A percentile compares a stretch with the other conserved stretches of the same genome.
These are phyloP conservation scores for Penicillium sp. DNA, from an alignment of 2,329 filamentous ascomycete genomes.

Conservation along the genomic window DNA sequence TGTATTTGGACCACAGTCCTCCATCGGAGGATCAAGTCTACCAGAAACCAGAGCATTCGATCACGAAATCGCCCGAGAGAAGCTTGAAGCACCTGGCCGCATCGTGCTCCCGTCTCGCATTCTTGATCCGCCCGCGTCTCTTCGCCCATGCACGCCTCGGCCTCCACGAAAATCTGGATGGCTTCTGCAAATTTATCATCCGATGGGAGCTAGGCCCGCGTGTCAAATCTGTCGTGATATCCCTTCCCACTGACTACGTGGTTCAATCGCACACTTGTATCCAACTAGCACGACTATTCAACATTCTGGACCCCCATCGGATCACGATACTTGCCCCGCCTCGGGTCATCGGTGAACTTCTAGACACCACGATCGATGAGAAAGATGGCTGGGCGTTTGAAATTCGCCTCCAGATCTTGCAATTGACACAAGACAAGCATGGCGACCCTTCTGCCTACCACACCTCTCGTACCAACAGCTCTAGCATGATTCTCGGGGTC, in stretches of 20 bases:
- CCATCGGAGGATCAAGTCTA: conserved; percentile 47
- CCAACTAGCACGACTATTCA: conserved; percentile 54
- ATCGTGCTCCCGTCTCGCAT: conserved; percentile 51
- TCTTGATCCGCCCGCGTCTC: conserved; percentile 48
- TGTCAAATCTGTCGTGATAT: conserved; percentile 45
- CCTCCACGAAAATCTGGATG: conserved; percentile 25
- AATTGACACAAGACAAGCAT: conserved; percentile 31
- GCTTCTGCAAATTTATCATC: conserved; percentile 36
- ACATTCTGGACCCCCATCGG: conserved; percentile 47
- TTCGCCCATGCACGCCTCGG: conserved; percentile 51
- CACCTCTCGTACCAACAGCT: background rate
- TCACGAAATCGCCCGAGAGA: conserved; percentile 36
- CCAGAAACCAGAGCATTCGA: conserved; percentile 43
- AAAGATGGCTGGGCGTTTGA: conserved; percentile 60
- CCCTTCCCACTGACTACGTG: conserved; percentile 32
- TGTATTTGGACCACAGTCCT: conserved; percentile 47
- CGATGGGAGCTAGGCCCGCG: conserved; percentile 28
- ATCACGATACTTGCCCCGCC: conserved; percentile 58
- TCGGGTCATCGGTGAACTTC: conserved; percentile 54
- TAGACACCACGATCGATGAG: conserved; percentile 53
- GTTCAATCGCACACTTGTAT: conserved; percentile 22
- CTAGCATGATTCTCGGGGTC: background rate
- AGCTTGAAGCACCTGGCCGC: conserved; percentile 52
- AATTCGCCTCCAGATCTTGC: conserved; percentile 57
- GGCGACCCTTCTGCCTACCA: background rate